phyloP scores from a whole-genome alignment of 306 rosid species.

The Prinsepia uniflora region DNA sequence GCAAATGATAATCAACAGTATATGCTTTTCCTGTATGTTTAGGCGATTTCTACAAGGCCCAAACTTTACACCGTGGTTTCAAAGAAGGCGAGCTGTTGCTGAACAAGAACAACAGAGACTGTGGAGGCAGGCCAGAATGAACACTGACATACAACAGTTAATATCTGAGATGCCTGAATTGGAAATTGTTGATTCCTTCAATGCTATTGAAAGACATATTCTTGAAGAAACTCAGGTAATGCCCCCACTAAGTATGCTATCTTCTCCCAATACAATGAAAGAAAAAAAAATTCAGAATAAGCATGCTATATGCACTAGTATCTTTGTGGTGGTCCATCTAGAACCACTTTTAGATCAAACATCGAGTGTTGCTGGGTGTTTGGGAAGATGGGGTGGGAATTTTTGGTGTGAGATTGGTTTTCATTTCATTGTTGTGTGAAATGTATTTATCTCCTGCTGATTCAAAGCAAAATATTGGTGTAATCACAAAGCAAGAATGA shows the following conservation, averaged over 20 bases:
- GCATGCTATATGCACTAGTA: not conserved
- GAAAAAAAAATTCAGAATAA: not conserved
- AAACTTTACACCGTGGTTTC: slow-evolving; percentile 83
- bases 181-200: slow-evolving; percentile 74
- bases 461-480: not conserved
- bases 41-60: slow-evolving; percentile 87
- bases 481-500: not conserved
- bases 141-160: slow-evolving; percentile 55
- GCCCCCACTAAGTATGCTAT: slow-evolving; percentile 4
- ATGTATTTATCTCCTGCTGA: not conserved
- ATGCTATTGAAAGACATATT: slow-evolving; percentile 71
- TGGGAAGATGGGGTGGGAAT: not conserved
- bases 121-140: slow-evolving; percentile 82
- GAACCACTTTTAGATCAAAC: not conserved
- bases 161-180: slow-evolving; percentile 63
- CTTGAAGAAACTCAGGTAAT: slow-evolving; percentile 65
- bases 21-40: slow-evolving; percentile 20
- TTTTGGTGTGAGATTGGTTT: slow-evolving; percentile 3
- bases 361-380: not conserved
- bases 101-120: slow-evolving; percentile 80
- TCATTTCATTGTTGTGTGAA: not conserved
- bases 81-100: slow-evolving; percentile 70
- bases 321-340: not conserved
- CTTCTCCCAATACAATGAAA: not conserved
- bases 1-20: not conserved